Conservation (phyloP, 257 asterid species). For the Hygrophila difformis region DNA sequence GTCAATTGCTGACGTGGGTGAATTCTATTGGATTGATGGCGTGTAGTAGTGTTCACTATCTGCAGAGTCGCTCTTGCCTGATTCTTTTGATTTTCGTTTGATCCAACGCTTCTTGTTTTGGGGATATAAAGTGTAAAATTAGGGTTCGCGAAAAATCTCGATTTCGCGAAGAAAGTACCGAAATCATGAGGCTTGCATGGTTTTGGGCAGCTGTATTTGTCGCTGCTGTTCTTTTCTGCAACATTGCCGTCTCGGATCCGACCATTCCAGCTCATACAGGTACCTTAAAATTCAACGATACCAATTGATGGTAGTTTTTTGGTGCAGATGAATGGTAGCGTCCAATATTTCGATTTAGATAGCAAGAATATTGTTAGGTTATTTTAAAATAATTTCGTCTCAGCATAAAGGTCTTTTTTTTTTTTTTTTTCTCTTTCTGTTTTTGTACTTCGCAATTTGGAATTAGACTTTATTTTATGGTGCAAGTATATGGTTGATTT, state of each 20-base stretch:
- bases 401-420: too few species aligned
- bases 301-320: slow-evolving; percentile 4
- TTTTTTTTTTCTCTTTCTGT: too few species aligned
- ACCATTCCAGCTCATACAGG: slow-evolving; percentile 46
- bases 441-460: neutral
- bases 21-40: slow-evolving; percentile 14
- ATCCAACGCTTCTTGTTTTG: neutral
- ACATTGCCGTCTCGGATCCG: slow-evolving; percentile 32
- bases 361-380: neutral
- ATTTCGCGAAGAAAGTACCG: slow-evolving; percentile 12
- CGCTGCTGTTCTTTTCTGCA: slow-evolving; percentile 15
- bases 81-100: neutral
- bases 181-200: slow-evolving; percentile 27
- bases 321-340: slow-evolving; percentile 9
- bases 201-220: slow-evolving; percentile 18
- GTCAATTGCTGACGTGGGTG: slow-evolving; percentile 20
- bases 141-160: slow-evolving; percentile 21
- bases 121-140: neutral
- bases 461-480: neutral
- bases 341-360: too few species aligned
- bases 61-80: neutral
- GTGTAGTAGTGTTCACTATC: slow-evolving; percentile 7
- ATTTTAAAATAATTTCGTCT: neutral
- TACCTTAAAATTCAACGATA: slow-evolving; percentile 4
- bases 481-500: neutral